A percentile compares a stretch with the other conserved stretches of the same genome.
phyloP scores from a whole-genome alignment of 73 alveolate species.

The Paramecium sexaurelia region DNA sequence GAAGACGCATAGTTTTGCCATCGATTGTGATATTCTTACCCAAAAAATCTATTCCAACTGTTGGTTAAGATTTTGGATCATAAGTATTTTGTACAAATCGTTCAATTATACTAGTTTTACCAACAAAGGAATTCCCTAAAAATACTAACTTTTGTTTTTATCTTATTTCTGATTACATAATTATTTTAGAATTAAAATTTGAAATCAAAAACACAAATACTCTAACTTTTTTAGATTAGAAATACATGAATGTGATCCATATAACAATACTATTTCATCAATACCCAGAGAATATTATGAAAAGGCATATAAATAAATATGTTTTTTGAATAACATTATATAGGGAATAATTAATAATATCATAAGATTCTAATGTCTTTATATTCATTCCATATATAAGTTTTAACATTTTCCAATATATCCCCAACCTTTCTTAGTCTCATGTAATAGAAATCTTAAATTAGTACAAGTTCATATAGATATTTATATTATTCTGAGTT shows the following conservation, averaged over 20 bases:
- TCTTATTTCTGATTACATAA: constrained; percentile 28
- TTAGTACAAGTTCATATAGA: neutral
- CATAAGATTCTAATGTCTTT: neutral
- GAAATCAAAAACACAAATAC: neutral
- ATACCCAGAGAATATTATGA: too few relatives aligned
- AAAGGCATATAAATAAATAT: too few relatives aligned
- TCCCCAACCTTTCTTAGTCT: neutral
- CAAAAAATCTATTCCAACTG: constrained; percentile 69
- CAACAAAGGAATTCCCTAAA: constrained; percentile 71
- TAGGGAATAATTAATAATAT: neutral
- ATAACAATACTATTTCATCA: too few relatives aligned
- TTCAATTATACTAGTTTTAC: constrained; percentile 68
- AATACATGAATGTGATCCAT: too few relatives aligned
- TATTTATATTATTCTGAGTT: neutral
- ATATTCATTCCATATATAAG: neutral
- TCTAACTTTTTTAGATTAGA: too few relatives aligned
- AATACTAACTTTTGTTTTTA: constrained; percentile 55
- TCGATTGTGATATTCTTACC: constrained; percentile 61
- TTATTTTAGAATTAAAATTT: neutral
- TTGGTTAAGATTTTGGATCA: constrained; percentile 59
- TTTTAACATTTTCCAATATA: neutral
- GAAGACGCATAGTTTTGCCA: constrained; percentile 54
- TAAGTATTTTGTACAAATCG: constrained; percentile 34
- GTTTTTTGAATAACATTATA: too few relatives aligned
- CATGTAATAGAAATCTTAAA: neutral